Conservation (phyloP, 345 rosid genomes). For the Noccaea bulbosa region DNA sequence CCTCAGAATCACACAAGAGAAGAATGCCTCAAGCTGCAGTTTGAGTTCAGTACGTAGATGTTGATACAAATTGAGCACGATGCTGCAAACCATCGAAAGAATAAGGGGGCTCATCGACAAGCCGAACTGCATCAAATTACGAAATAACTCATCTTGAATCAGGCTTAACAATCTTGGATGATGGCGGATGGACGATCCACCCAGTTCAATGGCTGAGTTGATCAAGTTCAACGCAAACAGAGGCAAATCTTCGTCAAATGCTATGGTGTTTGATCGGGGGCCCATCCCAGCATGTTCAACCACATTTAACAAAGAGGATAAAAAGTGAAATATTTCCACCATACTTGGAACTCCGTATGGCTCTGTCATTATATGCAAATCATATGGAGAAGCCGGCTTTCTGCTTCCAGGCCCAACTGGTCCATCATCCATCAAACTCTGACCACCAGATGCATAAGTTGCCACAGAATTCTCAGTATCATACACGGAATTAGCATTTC, state of each 20-base stretch:
- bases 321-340: slow-evolving; percentile 96
- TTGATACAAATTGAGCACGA: slow-evolving; percentile 90
- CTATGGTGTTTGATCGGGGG: slow-evolving; percentile 72
- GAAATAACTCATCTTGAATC: slow-evolving; percentile 95
- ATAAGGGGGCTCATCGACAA: slow-evolving; percentile 95
- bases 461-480: slow-evolving; percentile 64
- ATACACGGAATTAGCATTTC: slow-evolving; percentile 65
- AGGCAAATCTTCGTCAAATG: slow-evolving; percentile 97
- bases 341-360: slow-evolving; percentile 95
- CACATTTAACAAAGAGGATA: slow-evolving; percentile 80
- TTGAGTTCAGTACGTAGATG: slow-evolving; percentile 84
- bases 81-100: slow-evolving; percentile 95
- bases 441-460: slow-evolving; percentile 60
- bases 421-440: slow-evolving; percentile 69
- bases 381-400: slow-evolving; percentile 67
- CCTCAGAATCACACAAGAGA: slow-evolving; percentile 93
- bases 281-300: slow-evolving; percentile 81
- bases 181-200: slow-evolving; percentile 72
- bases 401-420: slow-evolving; percentile 58
- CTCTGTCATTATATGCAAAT: slow-evolving; percentile 81
- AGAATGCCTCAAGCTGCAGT: slow-evolving; percentile 98
- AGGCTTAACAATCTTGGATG: slow-evolving; percentile 89
- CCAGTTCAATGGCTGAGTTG: slow-evolving; percentile 93
- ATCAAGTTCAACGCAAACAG: slow-evolving; percentile 92
- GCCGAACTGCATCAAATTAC: slow-evolving; percentile 92